phyloP scores from a whole-genome alignment of 2,329 filamentous ascomycete genomes.

The Scytalidium lignicola region DNA sequence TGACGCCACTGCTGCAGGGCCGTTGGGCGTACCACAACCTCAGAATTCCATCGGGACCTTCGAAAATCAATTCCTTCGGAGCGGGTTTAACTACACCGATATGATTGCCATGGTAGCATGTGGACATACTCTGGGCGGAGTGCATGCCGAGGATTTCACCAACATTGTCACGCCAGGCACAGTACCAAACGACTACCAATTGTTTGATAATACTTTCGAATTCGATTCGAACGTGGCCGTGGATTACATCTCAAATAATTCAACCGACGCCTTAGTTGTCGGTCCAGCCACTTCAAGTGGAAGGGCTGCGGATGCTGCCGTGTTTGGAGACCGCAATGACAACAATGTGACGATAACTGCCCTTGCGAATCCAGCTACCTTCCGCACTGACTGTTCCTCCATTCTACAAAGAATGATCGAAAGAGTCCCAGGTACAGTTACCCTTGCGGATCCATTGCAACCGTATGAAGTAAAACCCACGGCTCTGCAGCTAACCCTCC shows the following conservation, averaged over 20 bases:
- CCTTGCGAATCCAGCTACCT: slow-evolving; percentile 39
- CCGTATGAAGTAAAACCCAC: slow-evolving; percentile 58
- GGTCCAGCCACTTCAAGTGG: slow-evolving; percentile 40
- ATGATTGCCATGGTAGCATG: slow-evolving; percentile 59
- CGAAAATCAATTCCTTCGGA: slow-evolving; percentile 48
- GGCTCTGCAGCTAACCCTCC: slow-evolving; percentile 48
- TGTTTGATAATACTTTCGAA: slow-evolving; percentile 41
- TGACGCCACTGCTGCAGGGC: slow-evolving; percentile 46
- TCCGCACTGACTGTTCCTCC: slow-evolving; percentile 42
- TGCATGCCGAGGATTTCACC: slow-evolving; percentile 50
- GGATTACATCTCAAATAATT: slow-evolving; percentile 50
- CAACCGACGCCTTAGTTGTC: slow-evolving; percentile 49
- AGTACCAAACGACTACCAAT: slow-evolving; percentile 36
- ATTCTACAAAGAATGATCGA: slow-evolving; percentile 58
- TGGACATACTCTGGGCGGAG: slow-evolving; percentile 56
- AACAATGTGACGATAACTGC: slow-evolving; percentile 48
- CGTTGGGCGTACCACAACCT: slow-evolving; percentile 49
- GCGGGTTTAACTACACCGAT: slow-evolving; percentile 50
- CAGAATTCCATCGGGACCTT: slow-evolving; percentile 50
- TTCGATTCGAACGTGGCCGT: slow-evolving; percentile 55
- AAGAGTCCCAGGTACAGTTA: slow-evolving; percentile 46
- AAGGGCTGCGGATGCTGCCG: slow-evolving; percentile 46
- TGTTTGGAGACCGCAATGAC: slow-evolving; percentile 43
- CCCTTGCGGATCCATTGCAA: slow-evolving; percentile 45
- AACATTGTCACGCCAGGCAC: slow-evolving; percentile 43